These are phyloP conservation scores for Lenzites betulinus DNA, from an alignment of 768 basidiomycete species.

Conservation along the genomic window DNA sequence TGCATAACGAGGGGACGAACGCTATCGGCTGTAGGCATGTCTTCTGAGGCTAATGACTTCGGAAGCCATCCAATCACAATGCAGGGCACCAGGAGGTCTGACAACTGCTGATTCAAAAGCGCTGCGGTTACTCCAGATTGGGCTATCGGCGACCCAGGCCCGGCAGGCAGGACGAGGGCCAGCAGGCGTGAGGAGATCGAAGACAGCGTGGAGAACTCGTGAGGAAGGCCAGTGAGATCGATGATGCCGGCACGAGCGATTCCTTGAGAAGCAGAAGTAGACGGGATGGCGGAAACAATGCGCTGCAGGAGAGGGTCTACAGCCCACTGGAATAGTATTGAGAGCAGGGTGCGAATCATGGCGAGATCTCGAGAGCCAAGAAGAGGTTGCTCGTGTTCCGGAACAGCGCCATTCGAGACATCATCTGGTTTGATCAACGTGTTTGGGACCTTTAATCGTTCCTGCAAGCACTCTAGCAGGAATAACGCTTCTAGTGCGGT, in stretches of 20 bases:
- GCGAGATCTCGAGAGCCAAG: slow-evolving; percentile 71
- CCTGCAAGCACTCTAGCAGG: slow-evolving; percentile 51
- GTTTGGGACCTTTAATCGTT: slow-evolving; percentile 35
- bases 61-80: slow-evolving; percentile 77
- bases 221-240: slow-evolving; percentile 44
- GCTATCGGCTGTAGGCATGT: slow-evolving; percentile 44
- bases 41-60: slow-evolving; percentile 44
- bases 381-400: slow-evolving; percentile 30
- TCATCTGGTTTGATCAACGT: too few species aligned
- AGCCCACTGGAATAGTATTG: slow-evolving; percentile 75
- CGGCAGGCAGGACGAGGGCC: slow-evolving; percentile 53
- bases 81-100: slow-evolving; percentile 60
- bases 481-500: slow-evolving; percentile 59
- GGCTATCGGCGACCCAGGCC: slow-evolving; percentile 47
- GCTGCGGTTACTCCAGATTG: slow-evolving; percentile 63
- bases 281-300: slow-evolving; percentile 34
- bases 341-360: slow-evolving; percentile 61
- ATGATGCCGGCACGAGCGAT: slow-evolving; percentile 45
- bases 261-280: slow-evolving; percentile 35
- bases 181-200: slow-evolving; percentile 47
- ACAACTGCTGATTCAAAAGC: slow-evolving; percentile 56
- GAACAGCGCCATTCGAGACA: not conserved
- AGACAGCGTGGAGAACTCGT: slow-evolving; percentile 48
- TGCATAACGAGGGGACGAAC: slow-evolving; percentile 55
- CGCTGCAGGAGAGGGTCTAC: slow-evolving; percentile 52